Evolutionary conservation across 768 basidiomycete genomes (phyloP), one percentile per base, ranked within the genome.

Genomic region (Lentinula sp.): DNA sequence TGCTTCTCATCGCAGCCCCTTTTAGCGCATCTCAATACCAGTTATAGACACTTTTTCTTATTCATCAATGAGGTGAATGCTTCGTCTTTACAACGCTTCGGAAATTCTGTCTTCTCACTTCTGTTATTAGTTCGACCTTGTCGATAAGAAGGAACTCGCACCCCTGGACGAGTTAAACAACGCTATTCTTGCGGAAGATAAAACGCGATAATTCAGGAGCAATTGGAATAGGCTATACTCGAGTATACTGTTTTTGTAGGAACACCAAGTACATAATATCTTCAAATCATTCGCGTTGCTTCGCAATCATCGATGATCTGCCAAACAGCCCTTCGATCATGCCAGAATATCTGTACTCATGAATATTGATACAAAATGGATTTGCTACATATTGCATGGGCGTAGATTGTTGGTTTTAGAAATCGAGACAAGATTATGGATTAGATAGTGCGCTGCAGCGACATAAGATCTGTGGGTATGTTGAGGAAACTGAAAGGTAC

Each of bases 31-130:
- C 81, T 99, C 65, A 99, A 99, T 72, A 99, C 97, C 13, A 96
- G 94, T 71, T 98, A 99, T 73, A 85, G 93, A 37, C 97, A 99
- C 74, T 99, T 99, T 79, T 92, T 98, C 78, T 79, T 98, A 46
- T 98, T 98, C 70, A 85, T 98, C 63, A 88, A 94, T 66, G 96
- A 99, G 85, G 95, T 93, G 67, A 45, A 81, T 70, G 9, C 32
- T 57, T 23, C 35, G 12, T 52, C 54, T 43, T 13, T 41, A 0
- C 35, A 46, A 45, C n/a, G 16, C 43, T 8, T 15, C 3, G 28
- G 28, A 28, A 37, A 50, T 36, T 42, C 45, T 63, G 65, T 39
- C 55, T 39, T 49, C 50, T 66, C 43, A 54, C 62, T 66, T 65
- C 57, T 49, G 48, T 15, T 16, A 57, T 6, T 66, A 94, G 93